Base-by-base conservation (phyloP, 208 protist species). In the Lotmaria passim region DNA sequence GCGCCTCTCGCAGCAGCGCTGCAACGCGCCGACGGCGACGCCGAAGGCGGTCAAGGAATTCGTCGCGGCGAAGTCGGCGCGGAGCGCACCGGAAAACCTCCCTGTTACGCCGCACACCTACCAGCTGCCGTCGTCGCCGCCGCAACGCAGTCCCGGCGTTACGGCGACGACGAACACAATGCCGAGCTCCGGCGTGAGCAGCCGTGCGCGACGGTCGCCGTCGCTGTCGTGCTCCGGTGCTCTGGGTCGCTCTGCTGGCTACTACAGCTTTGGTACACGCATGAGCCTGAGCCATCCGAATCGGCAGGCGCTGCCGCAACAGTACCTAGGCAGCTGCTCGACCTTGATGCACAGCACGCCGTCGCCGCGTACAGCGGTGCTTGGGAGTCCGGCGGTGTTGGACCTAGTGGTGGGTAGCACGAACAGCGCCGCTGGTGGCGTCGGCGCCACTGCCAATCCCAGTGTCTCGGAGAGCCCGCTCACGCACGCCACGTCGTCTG, bases 241-340 rank as follows among this genome's bases (percentile, higher is more conserved):
- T 26, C 52, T 84, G 53, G 60, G 69, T 7, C 79, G 79, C 67
- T 87, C 87, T 7, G 52, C 78, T 26, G 79, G 87, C 15, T 93
- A 93, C 76, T 93, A 93, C 75, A 93, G 79, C 62, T 82, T 90
- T n/a, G 83, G 87, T 21, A 79, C 73, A 8, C 70, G 79, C 3
- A 23, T 77, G 5, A 81, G 79, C 51, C 68, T 86, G 21, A 60
- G 71, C 34, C 83, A 88, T 69, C 60, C 77, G 30, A 87, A 90
- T 41, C 78, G 78, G 33, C 81, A 90, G 62, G 61, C 78, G 21
- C 47, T 92, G 51, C 76, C 73, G 26, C 69, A 79, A 36, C 78
- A 74, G 39, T 64, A 69, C 52, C 68, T 92, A 34, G 61, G 77
- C 17, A 79, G 77, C 61, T 74, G 81, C 21, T 70, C 47, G 17